Conservation (phyloP, 305 asterid genomes). For the Fraxinus angustifolia region DNA sequence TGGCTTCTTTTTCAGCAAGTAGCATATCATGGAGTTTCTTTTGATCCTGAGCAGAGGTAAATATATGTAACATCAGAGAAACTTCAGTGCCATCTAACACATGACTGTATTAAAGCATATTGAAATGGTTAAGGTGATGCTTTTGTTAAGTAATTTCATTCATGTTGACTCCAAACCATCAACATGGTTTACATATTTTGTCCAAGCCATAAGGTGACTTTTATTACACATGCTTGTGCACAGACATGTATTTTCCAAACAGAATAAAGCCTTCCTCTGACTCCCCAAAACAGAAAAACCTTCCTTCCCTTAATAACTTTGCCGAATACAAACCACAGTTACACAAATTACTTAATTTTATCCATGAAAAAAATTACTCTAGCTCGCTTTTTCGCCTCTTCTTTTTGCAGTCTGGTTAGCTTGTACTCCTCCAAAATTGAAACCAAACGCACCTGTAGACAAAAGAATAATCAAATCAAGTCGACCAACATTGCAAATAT, state of each 20-base stretch:
- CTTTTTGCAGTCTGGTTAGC: constrained; percentile 66
- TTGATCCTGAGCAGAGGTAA: constrained; percentile 51
- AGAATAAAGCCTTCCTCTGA: background rate
- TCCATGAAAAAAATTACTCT: constrained; percentile 46
- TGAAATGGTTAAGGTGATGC: background rate
- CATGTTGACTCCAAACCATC: background rate
- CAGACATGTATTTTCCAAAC: background rate
- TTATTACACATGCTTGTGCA: background rate
- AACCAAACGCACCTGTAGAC: constrained; percentile 72
- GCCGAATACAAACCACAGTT: background rate
- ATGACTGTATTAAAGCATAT: background rate
- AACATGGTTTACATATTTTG: background rate
- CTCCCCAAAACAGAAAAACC: background rate
- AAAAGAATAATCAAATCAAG: constrained; percentile 11
- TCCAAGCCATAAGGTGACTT: background rate
- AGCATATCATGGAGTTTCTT: constrained; percentile 84
- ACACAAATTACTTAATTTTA: background rate
- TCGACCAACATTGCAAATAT: background rate
- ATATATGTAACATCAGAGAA: constrained; percentile 7
- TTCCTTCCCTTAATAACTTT: background rate
- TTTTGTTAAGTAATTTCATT: background rate
- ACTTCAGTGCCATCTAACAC: constrained; percentile 5
- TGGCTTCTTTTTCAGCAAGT: constrained; percentile 78
- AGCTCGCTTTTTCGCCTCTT: constrained; percentile 75
- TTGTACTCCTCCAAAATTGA: constrained; percentile 87